Evolutionary conservation across 176 grass and related monocot genomes (phyloP), one percentile per base, ranked within the genome.

Genomic region (Oropetium thomaeum): DNA sequence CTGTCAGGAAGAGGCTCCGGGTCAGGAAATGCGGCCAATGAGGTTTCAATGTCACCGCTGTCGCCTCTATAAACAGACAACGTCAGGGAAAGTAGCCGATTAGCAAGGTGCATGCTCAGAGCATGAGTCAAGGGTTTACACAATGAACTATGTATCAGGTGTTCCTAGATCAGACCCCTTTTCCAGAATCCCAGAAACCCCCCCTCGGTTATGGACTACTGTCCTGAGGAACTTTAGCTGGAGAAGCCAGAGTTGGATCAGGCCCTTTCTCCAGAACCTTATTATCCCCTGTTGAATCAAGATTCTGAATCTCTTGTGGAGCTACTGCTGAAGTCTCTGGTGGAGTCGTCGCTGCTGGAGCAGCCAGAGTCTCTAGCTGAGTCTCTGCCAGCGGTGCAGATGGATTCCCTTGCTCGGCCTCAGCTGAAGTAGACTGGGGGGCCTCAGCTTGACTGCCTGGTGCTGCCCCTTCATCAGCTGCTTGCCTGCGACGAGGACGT

Each of bases 321-420:
- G 23, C 62, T 5, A 32, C 61, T 30, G 25, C 62, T 63, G 27
- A 44, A 79, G 54, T 33, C 31, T 22, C 69, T 55, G 20, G 29
- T 14, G 25, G 54, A 35, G 55, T 27, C 4, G 14, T 59, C 26
- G 27, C 19, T 3, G 49, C 27, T 16, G 60, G 14, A 34, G 70
- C 15, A 45, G 61, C 51, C 7, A 31, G 71, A 49, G 53, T 51
- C 57, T 32, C 66, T 14, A 64, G 58, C 34, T 58, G 74, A 44
- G 28, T 57, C 28, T 41, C 74, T 47, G n/a, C n/a, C n/a, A n/a
- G n/a, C n/a, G 23, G 35, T 20, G 57, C 10, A 54, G 58, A 53
- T 55, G 20, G 62, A 83, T 43, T n/a, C 25, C 28, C 69, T 62
- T 83, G 61, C 26, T 34, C 27, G 8, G 27, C 44, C 62, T 83